Evolutionary conservation across 768 basidiomycete species (phyloP).

Genomic region (Cystoderma amianthinum): DNA sequence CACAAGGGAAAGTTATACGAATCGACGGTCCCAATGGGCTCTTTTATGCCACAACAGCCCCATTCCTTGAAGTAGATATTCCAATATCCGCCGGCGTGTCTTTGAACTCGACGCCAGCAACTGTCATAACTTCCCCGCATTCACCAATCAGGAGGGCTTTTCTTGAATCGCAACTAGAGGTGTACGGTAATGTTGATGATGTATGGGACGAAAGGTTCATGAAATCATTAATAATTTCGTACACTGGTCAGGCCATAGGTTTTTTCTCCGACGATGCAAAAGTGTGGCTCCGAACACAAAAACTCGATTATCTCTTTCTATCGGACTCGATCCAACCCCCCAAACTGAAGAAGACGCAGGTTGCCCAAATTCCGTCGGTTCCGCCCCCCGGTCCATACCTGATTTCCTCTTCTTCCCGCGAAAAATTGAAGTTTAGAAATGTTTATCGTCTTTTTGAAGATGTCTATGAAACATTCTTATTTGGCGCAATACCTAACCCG

Average conservation of each 20-base stretch:
- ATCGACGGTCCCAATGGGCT: slow-evolving; percentile 1
- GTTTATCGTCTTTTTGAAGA: slow-evolving; percentile 35
- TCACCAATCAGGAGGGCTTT: slow-evolving; percentile 17
- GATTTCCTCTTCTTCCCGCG: slow-evolving; percentile 6
- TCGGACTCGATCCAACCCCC: slow-evolving; percentile 12
- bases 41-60: neutral
- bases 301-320: slow-evolving; percentile 15
- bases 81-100: slow-evolving; percentile 4
- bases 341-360: slow-evolving; percentile 6
- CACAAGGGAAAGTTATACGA: neutral
- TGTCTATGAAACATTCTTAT: slow-evolving; percentile 34
- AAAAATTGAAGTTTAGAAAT: slow-evolving; percentile 10
- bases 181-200: slow-evolving; percentile 20
- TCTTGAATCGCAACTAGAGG: slow-evolving; percentile 16
- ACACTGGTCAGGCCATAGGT: slow-evolving; percentile 14
- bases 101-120: slow-evolving; percentile 12
- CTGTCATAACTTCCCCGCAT: slow-evolving; percentile 16
- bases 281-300: slow-evolving; percentile 16
- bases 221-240: slow-evolving; percentile 19
- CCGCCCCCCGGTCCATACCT: slow-evolving; percentile 23
- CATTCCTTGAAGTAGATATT: neutral
- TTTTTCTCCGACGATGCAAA: slow-evolving; percentile 18
- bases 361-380: slow-evolving; percentile 10
- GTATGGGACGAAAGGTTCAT: slow-evolving; percentile 23
- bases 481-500: slow-evolving; percentile 30